phyloP scores from a whole-genome alignment of 2,329 filamentous ascomycete species.

The Paradendryphiella salina region DNA sequence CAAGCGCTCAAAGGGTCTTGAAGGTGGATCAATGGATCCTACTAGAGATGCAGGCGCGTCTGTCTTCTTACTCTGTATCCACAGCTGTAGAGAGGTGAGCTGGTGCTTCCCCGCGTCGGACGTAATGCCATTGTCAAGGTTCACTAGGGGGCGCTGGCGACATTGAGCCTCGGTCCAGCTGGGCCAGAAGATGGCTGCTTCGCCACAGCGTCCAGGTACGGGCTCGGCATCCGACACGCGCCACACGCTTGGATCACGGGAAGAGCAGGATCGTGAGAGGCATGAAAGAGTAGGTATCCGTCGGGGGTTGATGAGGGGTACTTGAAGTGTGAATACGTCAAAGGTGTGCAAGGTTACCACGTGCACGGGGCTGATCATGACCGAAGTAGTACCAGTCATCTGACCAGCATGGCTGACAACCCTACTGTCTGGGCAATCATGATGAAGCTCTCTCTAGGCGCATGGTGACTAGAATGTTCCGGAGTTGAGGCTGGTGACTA shows the following conservation, averaged over 20 bases:
- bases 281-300: background rate
- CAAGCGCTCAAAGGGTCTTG: conserved; percentile 8
- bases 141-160: background rate
- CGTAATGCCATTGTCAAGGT: conserved; percentile 5
- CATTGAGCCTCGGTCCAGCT: conserved; percentile 9
- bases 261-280: background rate
- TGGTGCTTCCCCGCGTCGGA: conserved; percentile 2
- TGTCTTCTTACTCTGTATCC: conserved; percentile 2
- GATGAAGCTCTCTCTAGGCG: background rate
- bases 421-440: background rate
- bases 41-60: conserved; percentile 4
- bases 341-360: background rate
- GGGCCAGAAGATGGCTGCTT: background rate
- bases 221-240: background rate
- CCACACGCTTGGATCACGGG: background rate
- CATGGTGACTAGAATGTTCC: background rate
- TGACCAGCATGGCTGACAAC: background rate
- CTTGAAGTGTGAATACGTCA: background rate
- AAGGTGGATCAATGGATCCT: background rate
- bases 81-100: background rate
- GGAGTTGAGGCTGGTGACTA: conserved; percentile 6
- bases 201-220: background rate
- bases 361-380: conserved; percentile 1
- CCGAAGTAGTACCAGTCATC: conserved; percentile 1
- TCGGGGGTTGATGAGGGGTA: background rate